These are phyloP conservation scores for Stephanocyclus meneghinianus DNA, from an alignment of 352 stramenopile species.

Conservation along the genomic window DNA sequence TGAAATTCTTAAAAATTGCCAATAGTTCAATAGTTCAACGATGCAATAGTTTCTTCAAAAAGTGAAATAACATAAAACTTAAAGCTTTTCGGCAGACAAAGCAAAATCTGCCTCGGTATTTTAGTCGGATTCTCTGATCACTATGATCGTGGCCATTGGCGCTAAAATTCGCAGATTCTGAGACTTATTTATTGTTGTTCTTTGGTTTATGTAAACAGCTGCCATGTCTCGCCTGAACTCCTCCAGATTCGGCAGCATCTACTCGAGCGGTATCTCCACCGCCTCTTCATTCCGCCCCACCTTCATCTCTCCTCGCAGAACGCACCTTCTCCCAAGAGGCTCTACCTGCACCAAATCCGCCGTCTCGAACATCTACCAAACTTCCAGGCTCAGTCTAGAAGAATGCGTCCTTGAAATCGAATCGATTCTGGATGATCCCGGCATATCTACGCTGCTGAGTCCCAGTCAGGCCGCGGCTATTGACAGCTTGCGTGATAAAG, in stretches of 20 bases:
- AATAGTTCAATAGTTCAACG: too few relatives aligned
- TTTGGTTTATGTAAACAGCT: not conserved
- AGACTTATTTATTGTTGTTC: not conserved
- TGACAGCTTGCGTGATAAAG: not conserved
- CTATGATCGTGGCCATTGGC: too few relatives aligned
- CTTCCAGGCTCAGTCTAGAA: constrained; percentile 10
- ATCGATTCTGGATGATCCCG: constrained; percentile 18
- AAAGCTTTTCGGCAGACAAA: not conserved
- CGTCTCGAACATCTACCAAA: not conserved
- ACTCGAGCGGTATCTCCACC: not conserved
- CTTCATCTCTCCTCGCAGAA: constrained; percentile 10
- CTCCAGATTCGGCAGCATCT: not conserved
- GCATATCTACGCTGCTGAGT: constrained; percentile 8
- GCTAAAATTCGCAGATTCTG: too few relatives aligned
- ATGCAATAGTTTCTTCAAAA: too few relatives aligned
- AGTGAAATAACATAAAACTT: too few relatives aligned
- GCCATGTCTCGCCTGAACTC: not conserved
- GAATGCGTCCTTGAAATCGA: constrained; percentile 20
- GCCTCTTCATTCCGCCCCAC: constrained; percentile 6
- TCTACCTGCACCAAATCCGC: not conserved
- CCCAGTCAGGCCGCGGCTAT: constrained; percentile 1
- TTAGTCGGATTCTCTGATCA: too few relatives aligned
- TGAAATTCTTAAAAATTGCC: too few relatives aligned
- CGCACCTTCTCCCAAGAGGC: not conserved
- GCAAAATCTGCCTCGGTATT: not conserved